Base-by-base conservation (phyloP, 2,329 filamentous ascomycete genomes). In the Chaetomiaceae sp. region DNA sequence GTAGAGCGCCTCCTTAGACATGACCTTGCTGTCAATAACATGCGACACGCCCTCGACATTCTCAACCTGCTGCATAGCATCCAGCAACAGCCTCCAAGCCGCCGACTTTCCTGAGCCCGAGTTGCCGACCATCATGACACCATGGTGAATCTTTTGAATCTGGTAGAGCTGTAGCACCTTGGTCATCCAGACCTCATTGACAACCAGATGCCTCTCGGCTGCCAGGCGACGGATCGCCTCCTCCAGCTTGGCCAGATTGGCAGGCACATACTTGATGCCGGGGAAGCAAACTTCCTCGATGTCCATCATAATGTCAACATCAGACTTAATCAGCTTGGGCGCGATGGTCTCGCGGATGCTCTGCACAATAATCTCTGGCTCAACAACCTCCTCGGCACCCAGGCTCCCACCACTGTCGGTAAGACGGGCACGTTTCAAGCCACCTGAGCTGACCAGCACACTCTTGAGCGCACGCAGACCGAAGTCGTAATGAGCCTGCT, bases 91-190 rank as follows among this genome's bases (percentile, higher is more conserved):
- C 65, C 89, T 90, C 94, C 95, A 99, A 5, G 94, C 89, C 1
- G 88, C 85, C 36, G 94, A 96, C 73, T 99, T 99, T 67, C 95
- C 95, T 41, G 92, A 87, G n/a, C 95, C 94, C 27, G 95, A 96
- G 66, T 89, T 90, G 58, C 94, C 94, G 9, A 99, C 94, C 94
- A 99, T 97, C 95, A 99, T 99, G 25, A 99, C 94, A 86, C 94
- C 94, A 63, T 99, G 94, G 66, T 99, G 94, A 54, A 99, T 90
- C 60, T 86, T 88, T 70, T 97, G 94, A 58, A 99, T 99, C 69
- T 99, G 94, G 69, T 96, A 97, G 2, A 99, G 81, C 69, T 99
- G 94, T 8, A 99, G 78, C 30, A 95, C 85, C 74, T 99, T 99
- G 53, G 89, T 94, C 82, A 97, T 90, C 95, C 95, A 99, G 42